Percentiles rank a stretch among this genome's conserved stretches.
Evolutionary conservation across 2,329 filamentous ascomycete species (phyloP).

Genomic region (Curvularia hawaiiensis): DNA sequence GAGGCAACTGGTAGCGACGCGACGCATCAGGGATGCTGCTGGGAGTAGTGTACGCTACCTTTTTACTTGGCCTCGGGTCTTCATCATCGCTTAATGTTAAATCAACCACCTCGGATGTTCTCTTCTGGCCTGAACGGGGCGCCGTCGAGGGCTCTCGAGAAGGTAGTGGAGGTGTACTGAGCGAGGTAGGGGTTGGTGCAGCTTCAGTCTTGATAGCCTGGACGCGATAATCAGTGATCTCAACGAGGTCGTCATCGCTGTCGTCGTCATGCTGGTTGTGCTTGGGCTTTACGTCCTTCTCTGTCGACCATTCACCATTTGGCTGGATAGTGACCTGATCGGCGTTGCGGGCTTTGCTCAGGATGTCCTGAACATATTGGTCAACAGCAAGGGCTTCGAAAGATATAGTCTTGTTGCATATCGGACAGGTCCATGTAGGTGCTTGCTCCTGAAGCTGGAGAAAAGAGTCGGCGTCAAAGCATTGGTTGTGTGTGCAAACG

Average conservation of each 20-base stretch:
- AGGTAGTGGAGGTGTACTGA: slow-evolving; percentile 53
- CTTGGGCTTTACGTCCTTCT: slow-evolving; percentile 46
- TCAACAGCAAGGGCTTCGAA: slow-evolving; percentile 87
- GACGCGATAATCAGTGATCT: slow-evolving; percentile 49
- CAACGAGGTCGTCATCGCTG: slow-evolving; percentile 53
- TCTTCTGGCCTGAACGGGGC: slow-evolving; percentile 48
- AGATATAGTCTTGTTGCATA: slow-evolving; percentile 82
- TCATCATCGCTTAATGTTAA: slow-evolving; percentile 56
- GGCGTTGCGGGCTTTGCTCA: slow-evolving; percentile 71
- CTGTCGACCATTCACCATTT: slow-evolving; percentile 74
- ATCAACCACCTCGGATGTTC: slow-evolving; percentile 55
- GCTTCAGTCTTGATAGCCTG: slow-evolving; percentile 50
- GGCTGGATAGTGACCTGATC: slow-evolving; percentile 93
- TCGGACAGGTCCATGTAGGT: slow-evolving; percentile 94
- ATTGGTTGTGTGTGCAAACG: slow-evolving; percentile 86
- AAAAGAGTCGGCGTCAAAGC: slow-evolving; percentile 92
- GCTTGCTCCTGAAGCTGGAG: slow-evolving; percentile 94
- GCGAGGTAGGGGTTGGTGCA: slow-evolving; percentile 42
- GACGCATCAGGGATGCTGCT: slow-evolving; percentile 42
- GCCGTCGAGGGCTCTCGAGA: slow-evolving; percentile 50
- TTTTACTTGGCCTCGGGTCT: slow-evolving; percentile 48
- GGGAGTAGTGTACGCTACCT: slow-evolving; percentile 50
- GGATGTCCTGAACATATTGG: slow-evolving; percentile 89
- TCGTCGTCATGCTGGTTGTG: slow-evolving; percentile 48
- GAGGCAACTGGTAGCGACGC: slow-evolving; percentile 38